Conservation (phyloP, 2,329 filamentous ascomycete species). For the Talaromyces sp. region DNA sequence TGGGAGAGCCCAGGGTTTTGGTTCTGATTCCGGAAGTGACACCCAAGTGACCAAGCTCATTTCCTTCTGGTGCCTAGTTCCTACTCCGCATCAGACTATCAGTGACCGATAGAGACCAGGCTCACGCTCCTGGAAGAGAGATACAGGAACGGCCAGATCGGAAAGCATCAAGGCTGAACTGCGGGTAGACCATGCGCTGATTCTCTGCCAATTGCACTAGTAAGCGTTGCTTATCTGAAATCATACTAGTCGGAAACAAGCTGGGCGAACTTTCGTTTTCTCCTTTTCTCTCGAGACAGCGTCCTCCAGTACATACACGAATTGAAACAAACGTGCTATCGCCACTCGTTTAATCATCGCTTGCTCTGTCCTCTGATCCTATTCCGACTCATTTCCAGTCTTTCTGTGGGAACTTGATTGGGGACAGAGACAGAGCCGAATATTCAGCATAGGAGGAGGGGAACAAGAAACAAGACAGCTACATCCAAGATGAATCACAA, state of each 20-base stretch:
- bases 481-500: conserved; percentile 9
- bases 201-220: neutral
- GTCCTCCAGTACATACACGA: neutral
- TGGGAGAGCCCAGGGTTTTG: neutral
- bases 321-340: neutral
- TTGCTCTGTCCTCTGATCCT: conserved; percentile 8
- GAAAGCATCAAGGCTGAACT: neutral
- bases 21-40: neutral
- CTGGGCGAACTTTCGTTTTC: neutral
- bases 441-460: neutral
- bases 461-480: neutral
- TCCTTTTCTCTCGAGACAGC: conserved; percentile 4
- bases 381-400: neutral
- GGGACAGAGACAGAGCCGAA: neutral
- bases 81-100: neutral
- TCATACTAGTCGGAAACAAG: conserved; percentile 6
- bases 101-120: neutral
- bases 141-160: neutral
- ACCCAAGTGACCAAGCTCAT: neutral
- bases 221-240: conserved; percentile 2
- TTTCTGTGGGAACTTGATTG: neutral
- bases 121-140: neutral
- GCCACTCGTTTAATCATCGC: neutral
- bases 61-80: neutral
- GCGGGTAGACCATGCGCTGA: conserved; percentile 4